These are phyloP conservation scores for Verticillium nonalfalfae DNA, from an alignment of 2,329 filamentous ascomycete species.

Conservation along the genomic window DNA sequence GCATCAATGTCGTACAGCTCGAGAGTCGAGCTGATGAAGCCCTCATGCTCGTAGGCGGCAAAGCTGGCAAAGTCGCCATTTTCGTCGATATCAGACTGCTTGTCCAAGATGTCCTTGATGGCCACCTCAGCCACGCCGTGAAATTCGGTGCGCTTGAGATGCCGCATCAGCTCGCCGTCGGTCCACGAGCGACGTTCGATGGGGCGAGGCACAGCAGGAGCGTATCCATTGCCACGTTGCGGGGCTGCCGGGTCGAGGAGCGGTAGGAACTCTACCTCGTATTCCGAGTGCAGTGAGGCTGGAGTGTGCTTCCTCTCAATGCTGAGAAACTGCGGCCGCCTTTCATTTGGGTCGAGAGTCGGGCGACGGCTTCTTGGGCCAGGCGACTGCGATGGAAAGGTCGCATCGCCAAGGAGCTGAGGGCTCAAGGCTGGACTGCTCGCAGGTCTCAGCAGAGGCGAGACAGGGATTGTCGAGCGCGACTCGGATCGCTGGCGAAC, in stretches of 20 bases:
- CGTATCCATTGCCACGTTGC: background rate
- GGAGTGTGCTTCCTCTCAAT: conserved; percentile 7
- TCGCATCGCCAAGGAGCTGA: conserved; percentile 1
- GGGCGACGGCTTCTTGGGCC: conserved; percentile 17
- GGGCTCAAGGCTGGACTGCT: conserved; percentile 8
- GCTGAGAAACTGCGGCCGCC: conserved; percentile 1
- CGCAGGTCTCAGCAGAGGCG: conserved; percentile 36
- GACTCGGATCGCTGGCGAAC: conserved; percentile 4
- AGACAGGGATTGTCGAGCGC: conserved; percentile 28
- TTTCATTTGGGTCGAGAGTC: conserved; percentile 17
- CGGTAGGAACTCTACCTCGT: conserved; percentile 12
- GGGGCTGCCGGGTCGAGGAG: conserved; percentile 4
- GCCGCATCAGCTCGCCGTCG: conserved; percentile 34
- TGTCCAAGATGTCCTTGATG: conserved; percentile 25
- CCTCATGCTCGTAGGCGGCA: conserved; percentile 27
- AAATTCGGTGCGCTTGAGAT: conserved; percentile 33
- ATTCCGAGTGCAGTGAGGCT: conserved; percentile 11
- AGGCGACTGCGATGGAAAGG: conserved; percentile 3
- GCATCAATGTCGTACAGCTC: conserved; percentile 50
- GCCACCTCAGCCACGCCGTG: conserved; percentile 28
- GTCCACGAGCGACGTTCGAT: conserved; percentile 14
- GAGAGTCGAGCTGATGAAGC: conserved; percentile 42
- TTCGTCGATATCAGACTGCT: conserved; percentile 24
- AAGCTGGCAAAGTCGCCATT: conserved; percentile 23
- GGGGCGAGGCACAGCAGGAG: background rate